phyloP scores from a whole-genome alignment of 169 alveolate species.

The Eimeria praecox region DNA sequence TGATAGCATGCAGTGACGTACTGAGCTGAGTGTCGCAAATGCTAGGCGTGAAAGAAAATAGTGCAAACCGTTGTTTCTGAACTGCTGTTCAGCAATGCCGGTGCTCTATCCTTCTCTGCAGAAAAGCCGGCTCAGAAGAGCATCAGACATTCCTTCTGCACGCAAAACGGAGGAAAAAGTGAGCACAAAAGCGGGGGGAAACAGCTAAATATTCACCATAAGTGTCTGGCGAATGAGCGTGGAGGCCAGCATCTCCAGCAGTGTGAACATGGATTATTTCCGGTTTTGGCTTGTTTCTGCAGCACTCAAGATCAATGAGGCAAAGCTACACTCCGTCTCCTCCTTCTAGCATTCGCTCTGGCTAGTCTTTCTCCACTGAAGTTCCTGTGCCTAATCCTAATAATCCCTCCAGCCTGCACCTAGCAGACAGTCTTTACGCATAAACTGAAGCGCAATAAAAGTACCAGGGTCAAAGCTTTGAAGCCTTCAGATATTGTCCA shows the following conservation, averaged over 20 bases:
- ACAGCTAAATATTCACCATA: not conserved
- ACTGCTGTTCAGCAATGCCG: not conserved
- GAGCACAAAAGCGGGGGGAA: not conserved
- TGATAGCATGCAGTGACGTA: not conserved
- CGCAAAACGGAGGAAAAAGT: slow-evolving; percentile 25
- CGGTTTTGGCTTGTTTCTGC: not conserved
- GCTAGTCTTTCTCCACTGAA: slow-evolving; percentile 66
- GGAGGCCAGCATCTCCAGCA: too few species aligned
- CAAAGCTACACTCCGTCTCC: slow-evolving; percentile 56
- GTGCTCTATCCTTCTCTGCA: not conserved
- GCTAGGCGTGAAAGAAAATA: not conserved
- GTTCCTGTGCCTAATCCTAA: not conserved
- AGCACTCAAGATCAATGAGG: slow-evolving; percentile 44
- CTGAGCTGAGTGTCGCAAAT: not conserved
- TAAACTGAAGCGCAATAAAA: not conserved
- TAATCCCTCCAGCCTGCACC: not conserved
- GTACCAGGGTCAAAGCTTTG: not conserved
- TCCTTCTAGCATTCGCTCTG: slow-evolving; percentile 46
- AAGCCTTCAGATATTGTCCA: not conserved
- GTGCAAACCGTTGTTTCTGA: not conserved
- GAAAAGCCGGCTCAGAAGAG: slow-evolving; percentile 17
- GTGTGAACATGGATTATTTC: not conserved
- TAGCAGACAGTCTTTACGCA: not conserved
- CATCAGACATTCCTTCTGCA: not conserved
- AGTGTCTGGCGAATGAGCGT: not conserved